These are phyloP conservation scores for Suillus subalutaceus DNA, from an alignment of 768 basidiomycete genomes.

Conservation along the genomic window DNA sequence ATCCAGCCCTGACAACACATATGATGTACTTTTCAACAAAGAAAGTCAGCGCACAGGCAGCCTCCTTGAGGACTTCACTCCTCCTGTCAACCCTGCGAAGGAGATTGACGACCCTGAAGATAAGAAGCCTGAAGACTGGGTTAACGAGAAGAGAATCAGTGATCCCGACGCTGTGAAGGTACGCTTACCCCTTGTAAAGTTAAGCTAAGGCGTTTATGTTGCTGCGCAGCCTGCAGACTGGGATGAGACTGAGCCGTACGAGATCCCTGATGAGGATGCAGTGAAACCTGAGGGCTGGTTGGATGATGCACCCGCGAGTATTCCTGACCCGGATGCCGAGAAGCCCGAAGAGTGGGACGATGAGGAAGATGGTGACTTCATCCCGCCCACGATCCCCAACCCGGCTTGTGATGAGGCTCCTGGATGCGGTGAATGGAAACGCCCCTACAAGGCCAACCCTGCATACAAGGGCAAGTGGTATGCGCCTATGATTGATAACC, in stretches of 20 bases:
- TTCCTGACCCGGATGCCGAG: conserved; percentile 91
- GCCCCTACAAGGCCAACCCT: conserved; percentile 88
- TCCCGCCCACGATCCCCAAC: conserved; percentile 87
- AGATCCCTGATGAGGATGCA: conserved; percentile 87
- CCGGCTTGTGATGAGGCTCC: conserved; percentile 87
- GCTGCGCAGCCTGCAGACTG: conserved; percentile 81
- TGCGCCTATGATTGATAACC: conserved; percentile 94
- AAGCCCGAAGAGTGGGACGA: conserved; percentile 99
- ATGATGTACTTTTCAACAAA: conserved; percentile 89
- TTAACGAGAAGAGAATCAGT: conserved; percentile 82
- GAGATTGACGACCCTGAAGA: conserved; percentile 96
- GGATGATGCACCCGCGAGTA: conserved; percentile 75
- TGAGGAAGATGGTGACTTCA: conserved; percentile 99
- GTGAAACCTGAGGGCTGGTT: conserved; percentile 96
- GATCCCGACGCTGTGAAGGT: conserved; percentile 88
- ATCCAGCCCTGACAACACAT: conserved; percentile 88
- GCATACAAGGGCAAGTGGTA: conserved; percentile 98
- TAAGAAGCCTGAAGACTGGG: conserved; percentile 91
- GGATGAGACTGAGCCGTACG: conserved; percentile 96
- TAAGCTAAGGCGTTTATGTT: background rate
- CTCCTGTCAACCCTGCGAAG: conserved; percentile 87
- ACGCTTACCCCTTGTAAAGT: conserved; percentile 12
- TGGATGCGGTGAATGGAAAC: conserved; percentile 95
- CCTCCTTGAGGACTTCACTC: conserved; percentile 92
- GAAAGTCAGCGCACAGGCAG: conserved; percentile 76